These are phyloP conservation scores for Corymbia citriodora DNA, from an alignment of 441 rosid species.

Conservation along the genomic window DNA sequence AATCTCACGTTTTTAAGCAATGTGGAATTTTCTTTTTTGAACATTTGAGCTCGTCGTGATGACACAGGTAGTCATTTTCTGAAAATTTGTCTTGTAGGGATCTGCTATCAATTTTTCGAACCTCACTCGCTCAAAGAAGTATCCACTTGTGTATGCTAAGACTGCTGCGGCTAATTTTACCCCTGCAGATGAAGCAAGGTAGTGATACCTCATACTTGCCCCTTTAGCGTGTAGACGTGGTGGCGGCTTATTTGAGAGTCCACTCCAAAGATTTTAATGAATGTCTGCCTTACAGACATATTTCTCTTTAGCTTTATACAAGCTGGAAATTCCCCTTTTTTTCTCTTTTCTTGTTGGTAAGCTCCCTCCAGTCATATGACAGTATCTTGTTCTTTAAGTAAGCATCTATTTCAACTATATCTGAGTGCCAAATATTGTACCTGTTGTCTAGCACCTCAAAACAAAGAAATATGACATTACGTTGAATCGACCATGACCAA, in stretches of 20 bases:
- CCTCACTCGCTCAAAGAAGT: conserved; percentile 32
- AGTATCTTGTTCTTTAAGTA: neutral
- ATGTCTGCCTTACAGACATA: neutral
- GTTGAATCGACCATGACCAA: neutral
- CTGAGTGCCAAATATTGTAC: neutral
- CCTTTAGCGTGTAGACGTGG: neutral
- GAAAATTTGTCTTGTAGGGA: conserved; percentile 31
- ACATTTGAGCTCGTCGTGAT: neutral
- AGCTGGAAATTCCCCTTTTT: neutral
- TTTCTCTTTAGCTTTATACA: neutral
- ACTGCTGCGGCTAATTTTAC: conserved; percentile 43
- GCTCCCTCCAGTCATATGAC: neutral
- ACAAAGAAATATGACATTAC: neutral
- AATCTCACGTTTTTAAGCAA: neutral
- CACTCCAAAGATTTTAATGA: neutral
- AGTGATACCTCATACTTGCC: neutral
- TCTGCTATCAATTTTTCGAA: conserved; percentile 61
- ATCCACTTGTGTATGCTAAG: conserved; percentile 55
- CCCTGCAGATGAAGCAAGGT: conserved; percentile 61
- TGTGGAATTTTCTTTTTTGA: neutral
- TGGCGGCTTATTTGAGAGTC: neutral
- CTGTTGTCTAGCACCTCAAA: neutral
- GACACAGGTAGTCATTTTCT: neutral
- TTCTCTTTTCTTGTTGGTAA: neutral
- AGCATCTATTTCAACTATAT: neutral